Evolutionary conservation across 2,329 filamentous ascomycete species (phyloP).

Genomic region (Xylariaceae sp.): DNA sequence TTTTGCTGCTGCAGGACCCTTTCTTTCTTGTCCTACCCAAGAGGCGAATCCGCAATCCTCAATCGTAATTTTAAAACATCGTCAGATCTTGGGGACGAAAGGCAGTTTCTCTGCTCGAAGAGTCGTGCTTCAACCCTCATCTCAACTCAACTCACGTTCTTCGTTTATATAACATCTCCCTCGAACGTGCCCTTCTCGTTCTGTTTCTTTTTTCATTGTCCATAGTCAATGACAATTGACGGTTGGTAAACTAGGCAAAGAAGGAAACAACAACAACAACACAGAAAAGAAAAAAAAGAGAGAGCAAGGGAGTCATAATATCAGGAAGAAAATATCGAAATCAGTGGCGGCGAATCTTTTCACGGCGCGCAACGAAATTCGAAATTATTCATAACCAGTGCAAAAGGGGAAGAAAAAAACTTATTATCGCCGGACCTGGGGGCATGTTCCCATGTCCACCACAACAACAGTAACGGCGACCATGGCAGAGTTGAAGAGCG

Average conservation of each 20-base stretch:
- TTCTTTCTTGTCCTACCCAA: slow-evolving; percentile 20
- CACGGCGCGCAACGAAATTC: slow-evolving; percentile 16
- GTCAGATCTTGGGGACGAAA: slow-evolving; percentile 6
- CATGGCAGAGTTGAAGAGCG: slow-evolving; percentile 60
- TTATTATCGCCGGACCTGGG: slow-evolving; percentile 21
- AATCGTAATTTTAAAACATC: slow-evolving; percentile 16
- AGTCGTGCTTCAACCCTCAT: not conserved
- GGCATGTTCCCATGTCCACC: slow-evolving; percentile 56
- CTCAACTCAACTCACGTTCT: slow-evolving; percentile 5
- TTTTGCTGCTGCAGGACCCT: slow-evolving; percentile 20
- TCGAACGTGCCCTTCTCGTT: not conserved
- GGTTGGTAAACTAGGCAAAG: slow-evolving; percentile 5
- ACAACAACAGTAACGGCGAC: slow-evolving; percentile 55
- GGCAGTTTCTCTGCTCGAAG: not conserved
- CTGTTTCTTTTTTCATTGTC: slow-evolving; percentile 4
- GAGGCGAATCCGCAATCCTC: slow-evolving; percentile 10
- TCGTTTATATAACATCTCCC: not conserved
- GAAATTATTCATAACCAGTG: not conserved
- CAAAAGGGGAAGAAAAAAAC: not conserved
- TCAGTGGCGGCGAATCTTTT: slow-evolving; percentile 10
- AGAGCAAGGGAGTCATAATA: not conserved
- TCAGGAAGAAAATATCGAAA: not conserved
- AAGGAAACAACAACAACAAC: slow-evolving; percentile 4
- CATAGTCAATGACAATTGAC: slow-evolving; percentile 4
- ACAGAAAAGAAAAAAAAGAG: not conserved